Conservation (phyloP, 768 basidiomycete genomes). For the Udeniomyces megalosporus region DNA sequence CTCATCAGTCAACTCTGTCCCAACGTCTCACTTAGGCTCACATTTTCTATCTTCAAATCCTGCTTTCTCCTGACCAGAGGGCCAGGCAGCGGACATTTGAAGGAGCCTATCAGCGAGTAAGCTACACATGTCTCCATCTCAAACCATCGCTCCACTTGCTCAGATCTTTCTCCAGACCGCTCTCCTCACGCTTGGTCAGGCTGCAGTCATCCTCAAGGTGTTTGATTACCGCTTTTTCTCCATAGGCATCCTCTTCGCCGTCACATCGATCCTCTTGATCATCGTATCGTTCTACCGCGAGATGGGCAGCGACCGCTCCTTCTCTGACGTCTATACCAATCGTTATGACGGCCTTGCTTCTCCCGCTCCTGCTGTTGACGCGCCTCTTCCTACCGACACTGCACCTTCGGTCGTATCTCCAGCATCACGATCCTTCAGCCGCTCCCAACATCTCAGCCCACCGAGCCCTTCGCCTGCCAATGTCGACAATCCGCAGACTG, state of each 20-base stretch:
- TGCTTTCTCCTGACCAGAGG: neutral
- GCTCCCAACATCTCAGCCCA: conserved; percentile 13
- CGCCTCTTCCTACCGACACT: neutral
- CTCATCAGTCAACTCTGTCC: too few species aligned
- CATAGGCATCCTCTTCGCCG: conserved; percentile 26
- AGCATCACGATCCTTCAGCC: conserved; percentile 19
- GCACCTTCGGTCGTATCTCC: too few species aligned
- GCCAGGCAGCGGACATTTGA: conserved; percentile 5
- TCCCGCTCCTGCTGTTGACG: neutral
- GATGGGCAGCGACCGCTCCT: conserved; percentile 54
- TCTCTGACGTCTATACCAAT: conserved; percentile 45
- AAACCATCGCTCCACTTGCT: neutral
- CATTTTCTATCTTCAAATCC: too few species aligned
- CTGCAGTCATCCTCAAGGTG: conserved; percentile 57
- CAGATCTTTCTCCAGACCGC: conserved; percentile 38
- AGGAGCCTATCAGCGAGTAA: neutral
- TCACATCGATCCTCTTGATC: conserved; percentile 44
- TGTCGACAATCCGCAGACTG: too few species aligned
- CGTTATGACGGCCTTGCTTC: conserved; percentile 10
- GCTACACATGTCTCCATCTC: neutral
- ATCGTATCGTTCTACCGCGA: conserved; percentile 44
- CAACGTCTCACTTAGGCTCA: neutral
- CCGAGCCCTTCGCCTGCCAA: too few species aligned
- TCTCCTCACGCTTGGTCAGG: conserved; percentile 54
- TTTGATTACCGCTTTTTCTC: conserved; percentile 52